Base-by-base conservation (phyloP, 208 protist species). In the Vickermania ingenoplastis region DNA sequence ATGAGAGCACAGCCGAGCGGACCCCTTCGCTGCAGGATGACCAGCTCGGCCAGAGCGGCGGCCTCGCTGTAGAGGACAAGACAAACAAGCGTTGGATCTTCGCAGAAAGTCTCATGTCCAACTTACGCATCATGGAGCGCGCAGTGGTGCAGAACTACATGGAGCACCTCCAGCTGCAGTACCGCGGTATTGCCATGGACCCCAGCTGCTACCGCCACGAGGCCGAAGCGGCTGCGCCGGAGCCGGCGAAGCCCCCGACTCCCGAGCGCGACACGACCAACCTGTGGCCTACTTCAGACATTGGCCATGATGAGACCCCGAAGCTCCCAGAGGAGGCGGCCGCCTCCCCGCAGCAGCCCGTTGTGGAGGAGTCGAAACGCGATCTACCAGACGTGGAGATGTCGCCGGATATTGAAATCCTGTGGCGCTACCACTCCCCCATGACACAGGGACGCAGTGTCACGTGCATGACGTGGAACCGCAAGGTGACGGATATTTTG, bases 391-490 rank as follows among this genome's bases (percentile, higher is more conserved):
- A 26, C 21, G 24, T 88, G 23, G 69, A 61, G 1, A 57, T 79
- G 53, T 75, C 67, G 24, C 69, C 71, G 1, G 82, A 84, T 50
- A 69, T 96, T n/a, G 59, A 71, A 27, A 52, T 75, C 17, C 76
- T 97, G 23, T 97, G 95, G 94, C 65, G 75, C 45, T 97, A 85
- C 65, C 69, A 75, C 25, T 94, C 79, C 11, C 73, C 77, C 7
- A 52, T 87, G 29, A 95, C 86, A 14, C 60, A 60, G 28, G 80
- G 81, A n/a, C 85, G 83, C 50, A 75, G 72, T 28, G 91, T 97
- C 25, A 84, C 84, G 17, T 92, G 81, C 64, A 93, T 97, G 79
- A 69, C 78, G 48, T 97, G 93, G 92, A 97, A 98, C 76, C 67
- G 66, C 13, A 69, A 75, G 29, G 91, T 97, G 57, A 41, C 58